A percentile compares a stretch with the other conserved stretches of the same genome.
phyloP scores from a whole-genome alignment of 768 basidiomycete genomes.

The Cystofilobasidium ferigula region DNA sequence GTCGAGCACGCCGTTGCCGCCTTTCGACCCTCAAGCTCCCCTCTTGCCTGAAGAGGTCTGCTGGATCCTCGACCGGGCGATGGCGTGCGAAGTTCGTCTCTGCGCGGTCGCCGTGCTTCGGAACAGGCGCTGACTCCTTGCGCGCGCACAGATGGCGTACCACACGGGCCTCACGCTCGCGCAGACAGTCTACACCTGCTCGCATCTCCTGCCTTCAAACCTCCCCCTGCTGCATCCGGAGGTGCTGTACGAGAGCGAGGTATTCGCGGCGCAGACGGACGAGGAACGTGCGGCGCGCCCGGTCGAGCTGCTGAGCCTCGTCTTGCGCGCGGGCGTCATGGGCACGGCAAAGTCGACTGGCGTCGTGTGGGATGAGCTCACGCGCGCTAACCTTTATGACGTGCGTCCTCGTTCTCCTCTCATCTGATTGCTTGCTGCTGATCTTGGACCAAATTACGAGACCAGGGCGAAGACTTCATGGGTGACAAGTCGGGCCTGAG shows the following conservation, averaged over 20 bases:
- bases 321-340: constrained; percentile 56
- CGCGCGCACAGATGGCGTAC: constrained; percentile 71
- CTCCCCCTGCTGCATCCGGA: constrained; percentile 31
- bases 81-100: constrained; percentile 57
- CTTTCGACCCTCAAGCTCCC: constrained; percentile 54
- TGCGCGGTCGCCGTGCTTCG: background rate
- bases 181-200: constrained; percentile 70
- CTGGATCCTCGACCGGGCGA: constrained; percentile 70
- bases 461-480: constrained; percentile 76
- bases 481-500: constrained; percentile 76
- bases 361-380: constrained; percentile 67
- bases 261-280: constrained; percentile 37
- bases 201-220: constrained; percentile 51
- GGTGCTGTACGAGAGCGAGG: background rate
- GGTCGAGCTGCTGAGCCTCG: constrained; percentile 53
- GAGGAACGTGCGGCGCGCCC: constrained; percentile 41
- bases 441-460: background rate
- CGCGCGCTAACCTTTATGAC: constrained; percentile 63
- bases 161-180: constrained; percentile 73
- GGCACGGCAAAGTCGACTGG: constrained; percentile 72
- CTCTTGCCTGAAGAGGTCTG: constrained; percentile 70
- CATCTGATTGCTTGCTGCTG: constrained; percentile 21
- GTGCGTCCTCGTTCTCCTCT: constrained; percentile 43
- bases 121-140: background rate
- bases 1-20: constrained; percentile 39